Evolutionary conservation across 306 rosid genomes (phyloP), one percentile per base, ranked within the genome.

Genomic region (Arachis stenosperma): DNA sequence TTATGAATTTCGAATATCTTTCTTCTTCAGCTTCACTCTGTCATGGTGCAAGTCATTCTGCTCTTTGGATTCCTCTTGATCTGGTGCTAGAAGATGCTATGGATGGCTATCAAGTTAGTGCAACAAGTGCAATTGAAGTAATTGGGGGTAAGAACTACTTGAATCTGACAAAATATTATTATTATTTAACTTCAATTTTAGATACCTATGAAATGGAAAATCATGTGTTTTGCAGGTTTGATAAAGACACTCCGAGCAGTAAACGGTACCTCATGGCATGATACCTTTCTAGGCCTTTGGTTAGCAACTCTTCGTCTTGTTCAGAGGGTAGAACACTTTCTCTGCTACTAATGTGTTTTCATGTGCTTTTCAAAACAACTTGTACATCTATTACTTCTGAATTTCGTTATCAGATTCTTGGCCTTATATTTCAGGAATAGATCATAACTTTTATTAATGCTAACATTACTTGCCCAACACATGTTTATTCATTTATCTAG

Each of bases 21-120:
- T 79, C 90, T 82, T 84, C 96, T 61, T 88, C 93, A 61, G 86
- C 94, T 53, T 82, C 96, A 65, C 83, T 87, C 57, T 84, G 91
- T 77, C 90, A 88, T 39, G 94, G 97, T 70, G 86, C 88, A 61
- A 84, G 86, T 75, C 85, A 75, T 79, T 88, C 99, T 64, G 95
- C 93, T 78, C 81, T 91, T 80, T 94, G 99, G 97, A 90, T 91
- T 89, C 99, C 97, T 50, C 96, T 94, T 66, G 99, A 94, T 80
- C 85, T 94, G 42, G 89, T 85, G 69, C 70, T 94, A 69, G 99
- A 94, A 91, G 99, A 94, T 81, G 90, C 96, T 74, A 90, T 94
- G 97, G 97, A 94, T 78, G 96, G 95, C 78, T 94, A 91, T 85
- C 90, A 89, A 86, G 96, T 88, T 59, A 90, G 90, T 41, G 86